Conservation (phyloP, 345 rosid species). For the Acer saccharum region DNA sequence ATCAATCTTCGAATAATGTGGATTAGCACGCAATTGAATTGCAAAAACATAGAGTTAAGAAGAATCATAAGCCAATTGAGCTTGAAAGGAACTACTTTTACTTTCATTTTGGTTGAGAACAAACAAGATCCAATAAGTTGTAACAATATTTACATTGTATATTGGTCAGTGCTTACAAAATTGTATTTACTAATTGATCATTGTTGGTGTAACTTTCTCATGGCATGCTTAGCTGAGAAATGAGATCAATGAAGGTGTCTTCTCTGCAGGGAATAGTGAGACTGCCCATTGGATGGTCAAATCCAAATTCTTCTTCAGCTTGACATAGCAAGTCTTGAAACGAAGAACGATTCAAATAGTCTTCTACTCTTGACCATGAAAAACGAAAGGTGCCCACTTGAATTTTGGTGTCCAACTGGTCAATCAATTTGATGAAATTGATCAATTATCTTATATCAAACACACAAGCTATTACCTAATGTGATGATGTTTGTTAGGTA, state of each 20-base stretch:
- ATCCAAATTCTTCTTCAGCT: slow-evolving; percentile 45
- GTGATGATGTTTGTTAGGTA: slow-evolving; percentile 1
- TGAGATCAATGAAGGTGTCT: slow-evolving; percentile 31
- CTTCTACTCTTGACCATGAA: not conserved
- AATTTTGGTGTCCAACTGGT: not conserved
- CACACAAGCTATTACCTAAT: not conserved
- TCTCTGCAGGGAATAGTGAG: slow-evolving; percentile 42
- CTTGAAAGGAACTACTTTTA: not conserved
- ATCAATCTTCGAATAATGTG: too few relatives aligned
- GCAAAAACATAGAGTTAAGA: not conserved
- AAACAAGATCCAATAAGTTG: not conserved
- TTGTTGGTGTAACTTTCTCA: not conserved
- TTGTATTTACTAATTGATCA: not conserved
- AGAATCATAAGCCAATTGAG: not conserved
- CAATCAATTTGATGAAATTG: not conserved
- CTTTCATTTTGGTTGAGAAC: not conserved
- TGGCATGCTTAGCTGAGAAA: slow-evolving; percentile 26
- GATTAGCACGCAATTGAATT: not conserved
- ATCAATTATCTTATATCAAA: not conserved
- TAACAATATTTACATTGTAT: not conserved
- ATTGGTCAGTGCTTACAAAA: not conserved
- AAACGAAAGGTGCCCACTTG: not conserved
- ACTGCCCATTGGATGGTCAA: slow-evolving; percentile 39
- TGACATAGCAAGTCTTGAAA: slow-evolving; percentile 34
- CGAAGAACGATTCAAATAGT: slow-evolving; percentile 36